Base-by-base conservation (phyloP, 345 rosid genomes). In the Sonneratia alba region DNA sequence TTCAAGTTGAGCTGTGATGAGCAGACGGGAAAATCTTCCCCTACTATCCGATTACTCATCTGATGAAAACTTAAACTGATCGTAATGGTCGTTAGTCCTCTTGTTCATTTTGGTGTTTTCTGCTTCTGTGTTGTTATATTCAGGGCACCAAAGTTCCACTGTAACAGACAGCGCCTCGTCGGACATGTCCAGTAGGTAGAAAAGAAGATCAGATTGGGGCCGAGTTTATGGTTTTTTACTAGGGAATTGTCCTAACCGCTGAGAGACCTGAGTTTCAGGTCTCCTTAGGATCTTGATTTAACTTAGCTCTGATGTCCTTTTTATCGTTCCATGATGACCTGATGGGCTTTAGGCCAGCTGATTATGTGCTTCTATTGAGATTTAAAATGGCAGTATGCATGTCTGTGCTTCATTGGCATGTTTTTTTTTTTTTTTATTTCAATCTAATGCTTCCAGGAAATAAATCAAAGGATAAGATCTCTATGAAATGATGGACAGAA, bases 121-220 rank as follows among this genome's bases (percentile, higher is more conserved):
- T 1, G 51, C 14, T 10, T 32, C 38, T 62, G 66, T 62, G 27
- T 62, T 27, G 64, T 59, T 59, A 53, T 53, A 53, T 18, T 53
- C 59, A 53, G n/a, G 27, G 66, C 38, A 34, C 13, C 38, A 34
- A 8, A 57, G 63, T 24, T 57, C 34, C 51, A 34, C 2, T 4
- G 32, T 34, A 27, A 36, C 22, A 45, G 24, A 53, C 32, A 70
- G 63, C 9, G 69, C 59, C 12, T 47, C 36, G 67, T 65, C 37
- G 13, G 34, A 4, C 59, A 3, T 66, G 34, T 64, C 68, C 81
- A 77, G 77, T 47, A 7, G 51, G 51, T 80, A 69, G 76, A 73
- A 62, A 48, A 74, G 77, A 73, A 82, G 87, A 86, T 90, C 96
- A 90, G 77, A 83, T 81, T 75, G 70, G 87, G 90, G 95, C 91